A percentile compares a stretch with the other conserved stretches of the same genome.
Conservation (phyloP, 371 early-diverging fungal genomes). For the Actinomortierella ambigua region DNA sequence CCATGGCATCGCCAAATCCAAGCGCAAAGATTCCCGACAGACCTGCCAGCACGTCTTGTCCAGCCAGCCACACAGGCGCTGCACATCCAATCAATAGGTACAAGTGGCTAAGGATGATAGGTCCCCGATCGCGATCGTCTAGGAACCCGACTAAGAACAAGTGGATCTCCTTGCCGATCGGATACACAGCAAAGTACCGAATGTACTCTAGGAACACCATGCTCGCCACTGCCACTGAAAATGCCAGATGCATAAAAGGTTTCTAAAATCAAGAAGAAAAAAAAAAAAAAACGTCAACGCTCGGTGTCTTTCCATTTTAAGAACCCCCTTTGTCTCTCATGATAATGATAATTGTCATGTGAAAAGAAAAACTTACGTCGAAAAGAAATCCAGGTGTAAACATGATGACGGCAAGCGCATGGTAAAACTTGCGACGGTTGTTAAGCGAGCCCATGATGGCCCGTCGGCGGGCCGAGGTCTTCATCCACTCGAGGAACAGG, state of each 20-base stretch:
- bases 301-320: too few species aligned
- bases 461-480: slow-evolving; percentile 29
- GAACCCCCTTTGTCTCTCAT: neutral
- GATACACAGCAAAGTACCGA: slow-evolving; percentile 77
- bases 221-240: slow-evolving; percentile 74
- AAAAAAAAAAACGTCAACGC: neutral
- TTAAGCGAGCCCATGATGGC: slow-evolving; percentile 61
- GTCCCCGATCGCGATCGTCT: slow-evolving; percentile 82
- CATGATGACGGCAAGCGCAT: slow-evolving; percentile 82
- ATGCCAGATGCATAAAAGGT: slow-evolving; percentile 78
- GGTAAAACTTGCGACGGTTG: slow-evolving; percentile 85
- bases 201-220: slow-evolving; percentile 82
- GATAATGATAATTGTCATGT: neutral
- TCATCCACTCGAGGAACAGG: slow-evolving; percentile 60
- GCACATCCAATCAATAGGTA: slow-evolving; percentile 92
- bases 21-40: slow-evolving; percentile 82
- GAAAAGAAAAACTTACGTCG: slow-evolving; percentile 59
- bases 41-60: slow-evolving; percentile 58
- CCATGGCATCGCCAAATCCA: slow-evolving; percentile 90
- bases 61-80: slow-evolving; percentile 84
- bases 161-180: slow-evolving; percentile 70
- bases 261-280: slow-evolving; percentile 49
- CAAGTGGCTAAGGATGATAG: slow-evolving; percentile 86
- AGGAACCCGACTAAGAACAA: slow-evolving; percentile 78
- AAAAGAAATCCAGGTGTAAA: slow-evolving; percentile 82